phyloP scores from a whole-genome alignment of 2,329 filamentous ascomycete genomes.

The Trichoderma sp. region DNA sequence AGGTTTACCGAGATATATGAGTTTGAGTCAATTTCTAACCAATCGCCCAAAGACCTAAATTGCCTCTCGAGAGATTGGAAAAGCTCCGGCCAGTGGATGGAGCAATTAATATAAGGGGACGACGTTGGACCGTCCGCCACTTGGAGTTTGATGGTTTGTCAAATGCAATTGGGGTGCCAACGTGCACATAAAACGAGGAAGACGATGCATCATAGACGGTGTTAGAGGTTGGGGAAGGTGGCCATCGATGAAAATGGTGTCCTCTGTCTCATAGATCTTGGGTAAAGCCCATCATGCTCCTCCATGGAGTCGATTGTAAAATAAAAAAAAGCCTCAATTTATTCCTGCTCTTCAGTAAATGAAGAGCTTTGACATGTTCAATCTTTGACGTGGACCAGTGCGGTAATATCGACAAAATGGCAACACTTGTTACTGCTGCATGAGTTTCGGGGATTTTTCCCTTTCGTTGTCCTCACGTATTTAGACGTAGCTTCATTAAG shows the following conservation, averaged over 20 bases:
- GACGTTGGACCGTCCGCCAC: conserved; percentile 29
- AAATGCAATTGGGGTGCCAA: conserved; percentile 28
- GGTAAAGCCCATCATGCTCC: conserved; percentile 33
- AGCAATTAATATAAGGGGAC: conserved; percentile 33
- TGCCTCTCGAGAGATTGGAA: conserved; percentile 33
- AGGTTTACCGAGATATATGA: not conserved
- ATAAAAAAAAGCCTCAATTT: conserved; percentile 44
- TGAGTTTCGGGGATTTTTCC: too few species aligned
- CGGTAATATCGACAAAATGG: not conserved
- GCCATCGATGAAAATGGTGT: conserved; percentile 31
- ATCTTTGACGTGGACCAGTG: not conserved
- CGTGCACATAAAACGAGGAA: conserved; percentile 36
- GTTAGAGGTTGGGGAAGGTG: conserved; percentile 39
- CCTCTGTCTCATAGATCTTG: conserved; percentile 36
- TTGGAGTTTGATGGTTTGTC: conserved; percentile 30
- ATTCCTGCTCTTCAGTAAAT: conserved; percentile 36
- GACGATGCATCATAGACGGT: conserved; percentile 41
- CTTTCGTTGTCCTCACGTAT: not conserved
- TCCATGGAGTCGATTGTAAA: conserved; percentile 41
- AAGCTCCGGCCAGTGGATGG: conserved; percentile 38
- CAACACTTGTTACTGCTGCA: not conserved
- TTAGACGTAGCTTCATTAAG: not conserved
- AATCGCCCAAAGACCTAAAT: conserved; percentile 36
- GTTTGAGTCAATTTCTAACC: not conserved
- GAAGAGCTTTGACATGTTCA: conserved; percentile 32